phyloP scores from a whole-genome alignment of 208 protist genomes.

The Lotmaria passim region DNA sequence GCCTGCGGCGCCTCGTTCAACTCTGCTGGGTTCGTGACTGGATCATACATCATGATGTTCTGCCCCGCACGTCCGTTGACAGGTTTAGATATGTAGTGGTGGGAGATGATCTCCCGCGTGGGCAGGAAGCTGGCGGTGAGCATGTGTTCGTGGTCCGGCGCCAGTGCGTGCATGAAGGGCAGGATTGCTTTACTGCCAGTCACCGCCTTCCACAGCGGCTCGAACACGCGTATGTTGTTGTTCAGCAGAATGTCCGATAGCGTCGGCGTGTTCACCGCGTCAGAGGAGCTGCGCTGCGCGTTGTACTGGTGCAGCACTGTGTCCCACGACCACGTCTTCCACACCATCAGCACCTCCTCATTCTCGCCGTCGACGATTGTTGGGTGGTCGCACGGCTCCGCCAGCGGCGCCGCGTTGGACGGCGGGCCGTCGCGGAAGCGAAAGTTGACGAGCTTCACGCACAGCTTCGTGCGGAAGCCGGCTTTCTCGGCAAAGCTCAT shows the following conservation, averaged over 20 bases:
- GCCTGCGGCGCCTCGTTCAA: slow-evolving; percentile 40
- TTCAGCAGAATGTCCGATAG: slow-evolving; percentile 82
- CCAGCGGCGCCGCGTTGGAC: slow-evolving; percentile 25
- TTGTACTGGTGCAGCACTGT: slow-evolving; percentile 74
- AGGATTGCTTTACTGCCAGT: slow-evolving; percentile 83
- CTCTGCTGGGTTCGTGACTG: slow-evolving; percentile 42
- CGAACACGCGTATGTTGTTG: slow-evolving; percentile 68
- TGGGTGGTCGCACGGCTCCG: slow-evolving; percentile 36
- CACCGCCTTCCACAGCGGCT: slow-evolving; percentile 84
- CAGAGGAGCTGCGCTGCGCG: slow-evolving; percentile 20
- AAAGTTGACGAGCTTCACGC: slow-evolving; percentile 62
- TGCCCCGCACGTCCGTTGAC: slow-evolving; percentile 81
- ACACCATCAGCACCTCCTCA: slow-evolving; percentile 78
- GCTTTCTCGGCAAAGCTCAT: slow-evolving; percentile 63
- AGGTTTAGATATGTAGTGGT: slow-evolving; percentile 73
- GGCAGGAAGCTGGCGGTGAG: slow-evolving; percentile 63
- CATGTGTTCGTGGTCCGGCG: slow-evolving; percentile 68
- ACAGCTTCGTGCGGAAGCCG: slow-evolving; percentile 75
- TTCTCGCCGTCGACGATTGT: slow-evolving; percentile 69
- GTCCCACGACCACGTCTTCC: slow-evolving; percentile 90
- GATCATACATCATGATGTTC: slow-evolving; percentile 79
- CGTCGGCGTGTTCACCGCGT: slow-evolving; percentile 33
- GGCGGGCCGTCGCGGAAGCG: slow-evolving; percentile 31
- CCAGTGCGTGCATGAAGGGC: slow-evolving; percentile 71
- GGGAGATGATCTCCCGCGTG: slow-evolving; percentile 61